phyloP scores from a whole-genome alignment of 768 basidiomycete genomes.

The Dioszegia crocea region DNA sequence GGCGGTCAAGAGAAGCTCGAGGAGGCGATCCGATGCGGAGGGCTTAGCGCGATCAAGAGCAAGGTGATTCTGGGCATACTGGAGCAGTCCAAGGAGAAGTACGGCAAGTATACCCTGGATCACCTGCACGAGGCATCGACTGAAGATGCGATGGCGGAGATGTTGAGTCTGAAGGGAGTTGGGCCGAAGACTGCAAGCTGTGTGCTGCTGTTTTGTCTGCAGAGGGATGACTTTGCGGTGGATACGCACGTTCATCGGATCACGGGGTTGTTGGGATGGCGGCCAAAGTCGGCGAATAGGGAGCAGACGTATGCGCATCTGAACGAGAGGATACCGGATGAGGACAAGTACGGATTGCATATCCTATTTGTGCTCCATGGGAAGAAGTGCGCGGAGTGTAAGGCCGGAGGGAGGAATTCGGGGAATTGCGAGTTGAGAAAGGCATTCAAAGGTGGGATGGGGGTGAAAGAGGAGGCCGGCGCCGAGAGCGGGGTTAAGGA shows the following conservation, averaged over 20 bases:
- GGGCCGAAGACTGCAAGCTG: conserved; percentile 45
- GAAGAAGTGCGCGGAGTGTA: conserved; percentile 37
- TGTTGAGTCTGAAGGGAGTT: conserved; percentile 35
- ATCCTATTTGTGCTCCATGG: conserved; percentile 42
- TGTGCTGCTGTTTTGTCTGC: conserved; percentile 40
- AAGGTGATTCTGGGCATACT: conserved; percentile 42
- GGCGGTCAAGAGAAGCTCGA: conserved; percentile 33
- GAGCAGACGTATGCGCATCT: conserved; percentile 43
- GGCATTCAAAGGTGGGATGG: conserved; percentile 19
- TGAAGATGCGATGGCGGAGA: conserved; percentile 35
- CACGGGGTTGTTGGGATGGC: conserved; percentile 41
- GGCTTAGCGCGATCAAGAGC: conserved; percentile 36
- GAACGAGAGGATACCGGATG: conserved; percentile 40
- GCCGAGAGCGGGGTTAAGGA: not conserved
- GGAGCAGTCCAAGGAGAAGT: conserved; percentile 35
- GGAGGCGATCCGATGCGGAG: conserved; percentile 42
- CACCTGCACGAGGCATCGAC: conserved; percentile 39
- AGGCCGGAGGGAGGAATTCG: conserved; percentile 27
- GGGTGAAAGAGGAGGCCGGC: conserved; percentile 2
- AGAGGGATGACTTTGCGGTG: conserved; percentile 39
- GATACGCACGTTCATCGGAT: conserved; percentile 46
- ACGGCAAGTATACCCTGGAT: conserved; percentile 37
- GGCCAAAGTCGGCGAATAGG: conserved; percentile 29
- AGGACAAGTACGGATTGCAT: conserved; percentile 41
- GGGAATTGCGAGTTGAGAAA: conserved; percentile 31